Conservation (phyloP, 192 early-diverging fungal species). For the Thamnidium elegans region DNA sequence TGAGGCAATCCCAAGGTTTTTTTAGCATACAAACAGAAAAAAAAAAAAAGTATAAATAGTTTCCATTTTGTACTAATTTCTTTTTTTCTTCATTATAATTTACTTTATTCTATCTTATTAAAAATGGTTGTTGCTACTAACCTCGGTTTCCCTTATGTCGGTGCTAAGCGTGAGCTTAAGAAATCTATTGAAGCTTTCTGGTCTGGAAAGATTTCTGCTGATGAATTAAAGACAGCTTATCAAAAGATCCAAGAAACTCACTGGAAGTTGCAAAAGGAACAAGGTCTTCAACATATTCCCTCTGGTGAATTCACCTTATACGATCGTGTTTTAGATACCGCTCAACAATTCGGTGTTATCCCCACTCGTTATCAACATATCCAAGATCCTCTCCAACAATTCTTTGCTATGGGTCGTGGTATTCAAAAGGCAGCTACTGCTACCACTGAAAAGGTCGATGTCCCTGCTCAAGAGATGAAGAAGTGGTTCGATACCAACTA, state of each 20-base stretch:
- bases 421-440: slow-evolving; percentile 67
- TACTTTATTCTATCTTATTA: background rate
- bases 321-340: slow-evolving; percentile 68
- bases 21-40: too few species aligned
- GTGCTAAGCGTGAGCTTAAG: slow-evolving; percentile 94
- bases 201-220: slow-evolving; percentile 78
- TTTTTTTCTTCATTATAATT: slow-evolving; percentile 5
- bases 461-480: slow-evolving; percentile 97
- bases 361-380: slow-evolving; percentile 55
- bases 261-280: slow-evolving; percentile 59
- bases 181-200: slow-evolving; percentile 93
- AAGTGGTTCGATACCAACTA: slow-evolving; percentile 99
- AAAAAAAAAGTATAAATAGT: too few species aligned
- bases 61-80: background rate
- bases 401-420: slow-evolving; percentile 98
- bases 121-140: slow-evolving; percentile 45
- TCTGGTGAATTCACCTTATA: slow-evolving; percentile 95
- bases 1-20: too few species aligned
- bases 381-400: slow-evolving; percentile 64
- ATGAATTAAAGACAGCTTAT: slow-evolving; percentile 65
- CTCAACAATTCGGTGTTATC: slow-evolving; percentile 57
- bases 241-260: slow-evolving; percentile 72
- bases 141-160: slow-evolving; percentile 91
- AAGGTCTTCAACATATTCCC: slow-evolving; percentile 83
- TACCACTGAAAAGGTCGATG: slow-evolving; percentile 73